Evolutionary conservation across 23 red algal genomes (phyloP).

Genomic region (Agarophyton chilense): DNA sequence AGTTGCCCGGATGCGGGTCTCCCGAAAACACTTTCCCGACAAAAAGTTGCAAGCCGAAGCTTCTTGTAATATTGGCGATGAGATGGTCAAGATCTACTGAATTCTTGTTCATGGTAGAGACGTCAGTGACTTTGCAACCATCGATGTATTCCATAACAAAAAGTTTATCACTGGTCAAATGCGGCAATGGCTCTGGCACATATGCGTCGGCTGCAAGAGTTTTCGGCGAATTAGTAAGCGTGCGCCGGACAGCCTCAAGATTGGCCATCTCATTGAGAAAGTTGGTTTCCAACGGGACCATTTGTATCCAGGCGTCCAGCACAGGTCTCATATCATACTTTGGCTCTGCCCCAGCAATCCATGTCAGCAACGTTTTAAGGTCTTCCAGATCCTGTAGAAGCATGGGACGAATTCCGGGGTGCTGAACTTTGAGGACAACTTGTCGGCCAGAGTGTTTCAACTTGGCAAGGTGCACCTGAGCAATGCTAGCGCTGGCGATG

Average conservation of each 20-base stretch:
- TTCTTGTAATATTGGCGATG: conserved; percentile 57
- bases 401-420: conserved; percentile 70
- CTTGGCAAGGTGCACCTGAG: conserved; percentile 76
- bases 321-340: conserved; percentile 82
- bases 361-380: conserved; percentile 55
- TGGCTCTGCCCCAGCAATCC: conserved; percentile 77
- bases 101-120: conserved; percentile 20
- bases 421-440: conserved; percentile 81
- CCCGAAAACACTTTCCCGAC: conserved; percentile 67
- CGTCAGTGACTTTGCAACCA: conserved; percentile 58
- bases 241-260: conserved; percentile 38
- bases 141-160: conserved; percentile 85
- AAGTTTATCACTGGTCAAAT: conserved; percentile 57
- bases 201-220: conserved; percentile 43
- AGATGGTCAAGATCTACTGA: conserved; percentile 55
- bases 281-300: conserved; percentile 82
- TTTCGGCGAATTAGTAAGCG: conserved; percentile 14
- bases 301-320: conserved; percentile 76
- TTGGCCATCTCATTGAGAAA: conserved; percentile 79
- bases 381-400: conserved; percentile 84
- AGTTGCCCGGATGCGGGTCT: conserved; percentile 89
- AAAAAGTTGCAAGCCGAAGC: conserved; percentile 79
- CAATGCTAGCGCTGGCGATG: conserved; percentile 82
- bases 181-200: conserved; percentile 29
- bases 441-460: conserved; percentile 17